Conservation (phyloP, 257 asterid genomes). For the Pogostemon cablin region DNA sequence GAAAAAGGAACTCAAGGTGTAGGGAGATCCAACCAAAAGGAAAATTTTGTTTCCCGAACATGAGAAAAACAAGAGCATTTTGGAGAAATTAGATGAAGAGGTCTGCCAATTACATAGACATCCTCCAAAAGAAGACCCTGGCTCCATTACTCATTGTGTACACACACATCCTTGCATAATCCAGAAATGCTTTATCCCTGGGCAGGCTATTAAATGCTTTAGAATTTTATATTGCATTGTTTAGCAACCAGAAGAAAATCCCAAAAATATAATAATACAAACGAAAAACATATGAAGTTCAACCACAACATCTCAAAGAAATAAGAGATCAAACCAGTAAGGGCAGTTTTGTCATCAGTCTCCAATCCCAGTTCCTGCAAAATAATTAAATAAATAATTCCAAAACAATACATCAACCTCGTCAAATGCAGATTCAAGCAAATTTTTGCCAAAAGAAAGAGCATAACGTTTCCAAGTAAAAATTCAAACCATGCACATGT, state of each 20-base stretch:
- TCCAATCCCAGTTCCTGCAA: constrained; percentile 94
- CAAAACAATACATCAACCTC: constrained; percentile 17
- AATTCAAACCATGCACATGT: constrained; percentile 17
- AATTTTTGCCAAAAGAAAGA: constrained; percentile 15
- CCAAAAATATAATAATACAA: background rate
- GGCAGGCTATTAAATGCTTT: constrained; percentile 24
- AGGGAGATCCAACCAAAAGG: background rate
- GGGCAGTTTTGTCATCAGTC: constrained; percentile 98
- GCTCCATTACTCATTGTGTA: background rate
- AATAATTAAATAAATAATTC: constrained; percentile 26
- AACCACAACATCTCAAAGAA: background rate
- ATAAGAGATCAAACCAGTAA: constrained; percentile 63
- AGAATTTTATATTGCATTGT: constrained; percentile 17
- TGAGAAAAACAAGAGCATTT: background rate
- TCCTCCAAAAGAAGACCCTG: background rate
- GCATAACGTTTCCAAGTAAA: constrained; percentile 15
- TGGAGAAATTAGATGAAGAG: background rate
- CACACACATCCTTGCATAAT: background rate
- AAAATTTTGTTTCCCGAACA: background rate
- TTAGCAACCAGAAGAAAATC: constrained; percentile 3
- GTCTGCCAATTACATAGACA: background rate
- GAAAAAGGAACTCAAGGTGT: background rate
- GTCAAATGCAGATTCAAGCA: constrained; percentile 30
- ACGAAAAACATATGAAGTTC: constrained; percentile 17
- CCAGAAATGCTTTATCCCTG: constrained; percentile 5